A percentile compares a stretch with the other conserved stretches of the same genome.
Conservation (phyloP, 2,329 filamentous ascomycete genomes). For the Acarospora socialis region DNA sequence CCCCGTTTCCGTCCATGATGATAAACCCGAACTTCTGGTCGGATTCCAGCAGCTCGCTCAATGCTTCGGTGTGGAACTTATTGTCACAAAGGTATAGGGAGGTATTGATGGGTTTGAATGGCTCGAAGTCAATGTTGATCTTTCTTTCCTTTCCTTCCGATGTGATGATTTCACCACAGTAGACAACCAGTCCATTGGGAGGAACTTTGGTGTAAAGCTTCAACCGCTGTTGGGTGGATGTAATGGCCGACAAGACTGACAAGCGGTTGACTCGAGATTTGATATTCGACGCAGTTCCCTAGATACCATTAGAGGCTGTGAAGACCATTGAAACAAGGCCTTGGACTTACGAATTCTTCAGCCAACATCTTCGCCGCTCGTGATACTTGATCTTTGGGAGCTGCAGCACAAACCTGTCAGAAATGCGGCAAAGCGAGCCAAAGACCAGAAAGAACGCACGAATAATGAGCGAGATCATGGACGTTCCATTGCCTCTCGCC, state of each 20-base stretch:
- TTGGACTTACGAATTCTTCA: constrained; percentile 84
- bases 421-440: constrained; percentile 3
- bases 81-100: constrained; percentile 99
- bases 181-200: constrained; percentile 91
- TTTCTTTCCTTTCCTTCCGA: constrained; percentile 97
- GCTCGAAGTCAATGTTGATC: constrained; percentile 99
- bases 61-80: constrained; percentile 97
- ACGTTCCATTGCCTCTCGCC: constrained; percentile 94
- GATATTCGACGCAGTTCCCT: constrained; percentile 98
- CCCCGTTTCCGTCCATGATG: constrained; percentile 98
- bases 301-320: constrained; percentile 5
- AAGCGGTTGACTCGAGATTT: constrained; percentile 98
- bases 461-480: constrained; percentile 99
- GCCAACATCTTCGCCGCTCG: constrained; percentile 98
- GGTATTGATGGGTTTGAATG: constrained; percentile 99
- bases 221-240: constrained; percentile 94
- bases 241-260: constrained; percentile 94
- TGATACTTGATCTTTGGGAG: constrained; percentile 95
- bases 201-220: constrained; percentile 99
- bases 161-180: constrained; percentile 99
- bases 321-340: not conserved
- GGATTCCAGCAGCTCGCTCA: constrained; percentile 93
- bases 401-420: constrained; percentile 32
- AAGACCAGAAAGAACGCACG: constrained; percentile 43
- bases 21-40: constrained; percentile 99